Evolutionary conservation across 768 basidiomycete genomes (phyloP), one percentile per base, ranked within the genome.

Genomic region (Termitomyces sp.): DNA sequence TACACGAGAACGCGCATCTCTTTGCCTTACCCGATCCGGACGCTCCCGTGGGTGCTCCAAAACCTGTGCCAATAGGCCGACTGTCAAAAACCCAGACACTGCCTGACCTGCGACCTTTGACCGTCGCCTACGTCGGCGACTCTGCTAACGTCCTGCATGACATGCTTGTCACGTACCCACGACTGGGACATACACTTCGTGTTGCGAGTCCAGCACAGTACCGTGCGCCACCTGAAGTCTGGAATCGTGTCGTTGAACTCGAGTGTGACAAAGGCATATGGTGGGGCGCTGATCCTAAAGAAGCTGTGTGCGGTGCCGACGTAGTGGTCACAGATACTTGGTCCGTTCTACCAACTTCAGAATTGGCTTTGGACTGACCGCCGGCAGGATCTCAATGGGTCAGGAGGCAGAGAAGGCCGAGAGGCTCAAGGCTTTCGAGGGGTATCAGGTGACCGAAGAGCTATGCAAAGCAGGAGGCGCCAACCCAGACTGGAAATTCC

Each of bases 251-350:
- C 46, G 80, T 81, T 54, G 84, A 86, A 65, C 79, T 92, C 6
- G 86, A 76, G 8, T 90, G 88, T 65, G 88, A 91, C 61, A 80
- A 86, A 64, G 70, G 73, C 51, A 90, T 92, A 48, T 80, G 75
- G 74, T 92, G 90, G 91, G 82, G 82, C 30, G 74, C 69, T 10
- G 88, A 92, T 64, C 95, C 96, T 1, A 80, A 78, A 52, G 92
- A 94, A 68, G 97, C 97, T 0, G 90, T 98, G 7, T 71, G 86
- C 4, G 87, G 85, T 45, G 97, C 97, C 7, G 92, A 98, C 66
- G 84, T 98, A n/a, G 90, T 98, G 48, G 83, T 97, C 12, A 99
- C 97, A 2, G 97, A 99, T 70, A 99, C 97, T 4, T 99, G 96
- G 94, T 92, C 59, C 57, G 79, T 69, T 47, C 49, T 58, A 36